Evolutionary conservation across 129 eudicot genomes (phyloP).

Genomic region (Tagetes erecta): DNA sequence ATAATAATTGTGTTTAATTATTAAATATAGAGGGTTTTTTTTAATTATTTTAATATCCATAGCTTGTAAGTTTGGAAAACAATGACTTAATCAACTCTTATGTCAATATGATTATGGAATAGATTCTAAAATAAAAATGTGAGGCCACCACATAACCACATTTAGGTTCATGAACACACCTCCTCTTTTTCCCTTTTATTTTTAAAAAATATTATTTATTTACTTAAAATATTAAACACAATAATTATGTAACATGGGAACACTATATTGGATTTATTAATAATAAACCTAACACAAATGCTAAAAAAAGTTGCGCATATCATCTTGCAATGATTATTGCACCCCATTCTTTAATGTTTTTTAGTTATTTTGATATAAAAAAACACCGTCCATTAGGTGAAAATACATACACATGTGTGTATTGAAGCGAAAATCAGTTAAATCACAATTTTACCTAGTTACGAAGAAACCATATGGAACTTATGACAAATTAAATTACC

Average conservation of each 20-base stretch:
- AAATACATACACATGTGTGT: slow-evolving; percentile 1
- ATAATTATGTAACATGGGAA: slow-evolving; percentile 42
- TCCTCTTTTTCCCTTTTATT: slow-evolving; percentile 16
- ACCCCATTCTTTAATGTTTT: neutral
- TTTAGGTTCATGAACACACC: slow-evolving; percentile 44
- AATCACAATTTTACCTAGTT: neutral
- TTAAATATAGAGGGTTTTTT: slow-evolving; percentile 12
- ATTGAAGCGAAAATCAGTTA: neutral
- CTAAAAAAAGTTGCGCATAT: slow-evolving; percentile 26
- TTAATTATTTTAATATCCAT: slow-evolving; percentile 44
- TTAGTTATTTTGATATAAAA: neutral
- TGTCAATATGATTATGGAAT: slow-evolving; percentile 39
- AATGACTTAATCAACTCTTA: slow-evolving; percentile 34
- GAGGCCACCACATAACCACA: slow-evolving; percentile 41
- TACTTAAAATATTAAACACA: slow-evolving; percentile 13
- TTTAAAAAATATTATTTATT: slow-evolving; percentile 13
- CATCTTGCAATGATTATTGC: slow-evolving; percentile 32
- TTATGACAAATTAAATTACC: neutral
- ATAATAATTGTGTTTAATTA: slow-evolving; percentile 24
- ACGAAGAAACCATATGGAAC: neutral
- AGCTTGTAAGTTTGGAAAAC: slow-evolving; percentile 46
- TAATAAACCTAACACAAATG: slow-evolving; percentile 7
- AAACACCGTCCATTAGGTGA: slow-evolving; percentile 12
- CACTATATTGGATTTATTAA: slow-evolving; percentile 18
- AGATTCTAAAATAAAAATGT: slow-evolving; percentile 26